These are phyloP conservation scores for Fusarium sp. DNA, from an alignment of 2,329 filamentous ascomycete genomes.

Conservation along the genomic window DNA sequence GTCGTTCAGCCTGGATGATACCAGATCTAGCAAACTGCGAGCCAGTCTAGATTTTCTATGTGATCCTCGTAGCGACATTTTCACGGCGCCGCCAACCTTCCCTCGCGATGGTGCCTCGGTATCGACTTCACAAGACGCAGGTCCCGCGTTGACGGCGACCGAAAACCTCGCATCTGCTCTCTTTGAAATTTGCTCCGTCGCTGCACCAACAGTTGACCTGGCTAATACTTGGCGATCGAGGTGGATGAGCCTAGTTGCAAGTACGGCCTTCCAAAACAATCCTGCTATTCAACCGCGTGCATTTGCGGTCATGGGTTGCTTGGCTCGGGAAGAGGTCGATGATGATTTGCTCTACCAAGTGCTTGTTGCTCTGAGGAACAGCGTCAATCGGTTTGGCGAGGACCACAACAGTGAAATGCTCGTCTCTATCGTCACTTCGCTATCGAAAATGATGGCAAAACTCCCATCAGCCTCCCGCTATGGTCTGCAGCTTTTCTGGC, in stretches of 20 bases:
- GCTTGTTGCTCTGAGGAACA: constrained; percentile 72
- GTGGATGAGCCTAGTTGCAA: constrained; percentile 79
- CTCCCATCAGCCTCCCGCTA: constrained; percentile 74
- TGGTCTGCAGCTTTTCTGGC: constrained; percentile 75
- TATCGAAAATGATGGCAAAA: constrained; percentile 78
- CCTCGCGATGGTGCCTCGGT: constrained; percentile 64
- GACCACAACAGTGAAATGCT: constrained; percentile 75
- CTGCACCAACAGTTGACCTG: constrained; percentile 71
- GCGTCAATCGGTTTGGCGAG: constrained; percentile 71
- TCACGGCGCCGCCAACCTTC: constrained; percentile 59
- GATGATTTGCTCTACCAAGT: constrained; percentile 78
- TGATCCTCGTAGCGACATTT: constrained; percentile 68
- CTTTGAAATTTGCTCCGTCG: constrained; percentile 71
- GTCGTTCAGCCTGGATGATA: constrained; percentile 71
- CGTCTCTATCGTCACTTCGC: constrained; percentile 71
- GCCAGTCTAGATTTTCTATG: constrained; percentile 67
- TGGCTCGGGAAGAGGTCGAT: constrained; percentile 77
- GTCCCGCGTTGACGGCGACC: constrained; percentile 63
- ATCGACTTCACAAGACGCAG: constrained; percentile 64
- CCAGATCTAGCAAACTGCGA: constrained; percentile 64
- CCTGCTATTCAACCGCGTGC: constrained; percentile 76
- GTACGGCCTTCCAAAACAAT: constrained; percentile 78
- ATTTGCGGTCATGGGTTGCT: constrained; percentile 76
- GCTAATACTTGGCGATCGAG: constrained; percentile 76
- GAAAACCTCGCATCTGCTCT: constrained; percentile 71